Percentiles rank a stretch among this genome's conserved stretches.
phyloP scores from a whole-genome alignment of 2,329 filamentous ascomycete genomes.

The Colletotrichum sp. region DNA sequence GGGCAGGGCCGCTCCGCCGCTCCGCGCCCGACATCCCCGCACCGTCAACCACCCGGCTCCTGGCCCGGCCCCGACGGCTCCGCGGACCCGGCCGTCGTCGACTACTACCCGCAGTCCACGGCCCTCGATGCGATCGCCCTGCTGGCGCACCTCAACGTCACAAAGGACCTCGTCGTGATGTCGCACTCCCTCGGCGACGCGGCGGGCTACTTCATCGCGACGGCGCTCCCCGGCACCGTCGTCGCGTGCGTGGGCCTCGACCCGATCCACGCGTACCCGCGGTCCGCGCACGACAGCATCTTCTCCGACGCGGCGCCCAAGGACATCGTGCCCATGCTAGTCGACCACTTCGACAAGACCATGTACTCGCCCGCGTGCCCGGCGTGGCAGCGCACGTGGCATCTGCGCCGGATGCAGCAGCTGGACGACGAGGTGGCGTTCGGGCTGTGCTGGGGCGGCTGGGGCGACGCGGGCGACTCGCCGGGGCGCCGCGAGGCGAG shows the following conservation, averaged over 20 bases:
- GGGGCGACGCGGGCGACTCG: neutral
- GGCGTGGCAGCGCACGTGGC: constrained; percentile 10
- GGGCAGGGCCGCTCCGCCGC: constrained; percentile 4
- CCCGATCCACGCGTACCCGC: neutral
- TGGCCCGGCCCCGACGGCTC: constrained; percentile 6
- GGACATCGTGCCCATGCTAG: neutral
- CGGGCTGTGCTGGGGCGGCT: constrained; percentile 3
- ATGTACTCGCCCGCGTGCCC: neutral
- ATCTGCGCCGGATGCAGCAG: neutral
- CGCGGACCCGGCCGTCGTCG: neutral
- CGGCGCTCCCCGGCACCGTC: neutral
- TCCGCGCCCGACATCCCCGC: neutral
- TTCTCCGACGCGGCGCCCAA: neutral
- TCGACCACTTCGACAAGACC: neutral
- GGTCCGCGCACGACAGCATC: neutral
- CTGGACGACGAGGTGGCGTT: neutral
- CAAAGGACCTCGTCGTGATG: neutral
- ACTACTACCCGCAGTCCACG: constrained; percentile 9
- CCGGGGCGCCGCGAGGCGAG: constrained; percentile 1
- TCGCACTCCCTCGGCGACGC: constrained; percentile 1
- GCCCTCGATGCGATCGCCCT: constrained; percentile 1
- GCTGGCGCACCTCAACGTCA: neutral
- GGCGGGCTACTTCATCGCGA: neutral
- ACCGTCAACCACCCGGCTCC: neutral
- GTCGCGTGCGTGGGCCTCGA: neutral